Evolutionary conservation across 371 early-diverging fungal species (phyloP), one percentile per base, ranked within the genome.

Genomic region (Mortierella polycephala): DNA sequence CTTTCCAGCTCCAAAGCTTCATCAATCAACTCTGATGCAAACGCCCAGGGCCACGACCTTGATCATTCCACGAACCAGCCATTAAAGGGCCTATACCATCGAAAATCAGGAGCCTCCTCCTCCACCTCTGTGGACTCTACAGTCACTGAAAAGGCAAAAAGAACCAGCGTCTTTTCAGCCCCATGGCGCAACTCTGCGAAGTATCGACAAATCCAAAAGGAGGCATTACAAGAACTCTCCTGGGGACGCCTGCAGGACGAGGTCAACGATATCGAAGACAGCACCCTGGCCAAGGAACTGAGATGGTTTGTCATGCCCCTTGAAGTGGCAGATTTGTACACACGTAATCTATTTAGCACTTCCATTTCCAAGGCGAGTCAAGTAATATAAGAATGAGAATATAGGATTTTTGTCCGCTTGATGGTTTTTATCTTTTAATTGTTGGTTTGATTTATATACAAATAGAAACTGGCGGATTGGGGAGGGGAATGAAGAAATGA

Each of bases 231-330:
- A 3, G 75, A 74, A 12, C 57, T 74, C 1, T n/a, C 44, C 5
- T 51, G 52, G 62, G 57, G 30, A 1, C n/a, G 9, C 8, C 57
- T 74, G 21, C 44, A 62, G 52, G 37, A 13, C 6, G 75, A 74
- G 21, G 46, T 69, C 14, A 53, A 69, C 2, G 56, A 65, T 10
- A 30, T 74, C 18, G 69, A 69, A 52, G 18, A 39, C 37, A 65
- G 62, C 57, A 44, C 63, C 9, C 44, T 74, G 57, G 75, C 75
- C n/a, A 74, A 69, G 47, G 62, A 75, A 10, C 23, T 75, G 54
- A 39, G 66, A 20, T 75, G 75, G 75, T 69, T 75, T 55, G 66
- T 66, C 3, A 66, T 66, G 7, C 75, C 70, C 2, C 39, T 69
- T 23, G 69, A 75, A 20, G 70, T 75, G 2, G 75, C 60, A 0